Evolutionary conservation across 1,284 basidiomycete genomes (phyloP).

Genomic region (Pisolithus thermaeus): DNA sequence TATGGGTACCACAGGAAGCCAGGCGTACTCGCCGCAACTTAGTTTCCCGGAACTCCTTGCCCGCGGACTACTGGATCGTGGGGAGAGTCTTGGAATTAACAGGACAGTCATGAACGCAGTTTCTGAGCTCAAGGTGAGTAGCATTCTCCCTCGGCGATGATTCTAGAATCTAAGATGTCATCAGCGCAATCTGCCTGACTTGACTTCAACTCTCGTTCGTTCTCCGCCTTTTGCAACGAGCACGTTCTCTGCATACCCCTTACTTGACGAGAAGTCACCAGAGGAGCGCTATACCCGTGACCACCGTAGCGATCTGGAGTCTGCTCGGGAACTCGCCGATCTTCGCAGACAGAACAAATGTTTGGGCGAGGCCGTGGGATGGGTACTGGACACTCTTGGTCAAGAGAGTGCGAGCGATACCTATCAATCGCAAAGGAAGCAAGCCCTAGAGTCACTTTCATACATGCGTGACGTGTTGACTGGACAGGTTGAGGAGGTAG

Average conservation of each 20-base stretch:
- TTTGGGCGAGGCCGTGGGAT: constrained; percentile 61
- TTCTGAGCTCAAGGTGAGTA: constrained; percentile 60
- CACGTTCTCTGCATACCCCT: constrained; percentile 48
- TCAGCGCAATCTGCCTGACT: constrained; percentile 79
- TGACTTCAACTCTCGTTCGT: constrained; percentile 62
- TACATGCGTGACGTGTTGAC: constrained; percentile 71
- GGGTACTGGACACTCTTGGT: constrained; percentile 66
- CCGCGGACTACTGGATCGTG: constrained; percentile 63
- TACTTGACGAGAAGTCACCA: constrained; percentile 52
- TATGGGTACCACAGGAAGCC: constrained; percentile 6
- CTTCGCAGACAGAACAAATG: constrained; percentile 49
- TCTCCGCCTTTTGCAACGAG: constrained; percentile 39
- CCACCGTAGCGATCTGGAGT: constrained; percentile 55
- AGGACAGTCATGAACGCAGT: constrained; percentile 74
- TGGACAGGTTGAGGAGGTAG: constrained; percentile 45
- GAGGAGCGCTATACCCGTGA: constrained; percentile 63
- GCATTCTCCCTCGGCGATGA: background rate
- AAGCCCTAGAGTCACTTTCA: constrained; percentile 66
- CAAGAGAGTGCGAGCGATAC: constrained; percentile 36
- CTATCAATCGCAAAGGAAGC: constrained; percentile 43
- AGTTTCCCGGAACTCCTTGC: constrained; percentile 67
- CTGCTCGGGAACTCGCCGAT: constrained; percentile 55
- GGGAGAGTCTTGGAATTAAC: constrained; percentile 76
- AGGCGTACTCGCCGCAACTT: constrained; percentile 38
- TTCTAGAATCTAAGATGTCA: constrained; percentile 4